These are phyloP conservation scores for Oryza nivara DNA, from an alignment of 176 grass and related monocot genomes.

Conservation along the genomic window DNA sequence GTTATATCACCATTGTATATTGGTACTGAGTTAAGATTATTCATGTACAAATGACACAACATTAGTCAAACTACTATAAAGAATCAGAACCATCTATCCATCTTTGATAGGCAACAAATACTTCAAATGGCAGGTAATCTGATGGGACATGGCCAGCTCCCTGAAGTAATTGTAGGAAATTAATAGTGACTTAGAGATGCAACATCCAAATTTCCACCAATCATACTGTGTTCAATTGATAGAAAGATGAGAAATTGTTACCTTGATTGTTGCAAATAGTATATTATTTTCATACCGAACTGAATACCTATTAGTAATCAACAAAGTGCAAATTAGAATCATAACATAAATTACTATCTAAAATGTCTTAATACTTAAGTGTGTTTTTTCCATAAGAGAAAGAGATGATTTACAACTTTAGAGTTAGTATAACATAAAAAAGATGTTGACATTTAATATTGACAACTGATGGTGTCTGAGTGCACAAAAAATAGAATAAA, in stretches of 20 bases:
- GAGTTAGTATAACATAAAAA: neutral
- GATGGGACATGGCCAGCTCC: constrained; percentile 66
- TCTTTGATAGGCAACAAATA: constrained; percentile 49
- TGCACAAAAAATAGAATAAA: neutral
- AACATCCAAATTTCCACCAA: neutral
- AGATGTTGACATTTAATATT: neutral
- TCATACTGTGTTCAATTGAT: neutral
- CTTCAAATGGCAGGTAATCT: constrained; percentile 69
- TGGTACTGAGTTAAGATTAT: neutral
- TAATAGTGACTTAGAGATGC: neutral
- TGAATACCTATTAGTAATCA: constrained; percentile 48
- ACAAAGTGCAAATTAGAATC: neutral
- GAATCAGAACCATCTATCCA: constrained; percentile 60
- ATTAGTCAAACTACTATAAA: constrained; percentile 15
- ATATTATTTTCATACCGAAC: constrained; percentile 58
- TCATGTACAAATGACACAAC: neutral
- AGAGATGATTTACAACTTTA: neutral
- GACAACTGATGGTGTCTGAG: neutral
- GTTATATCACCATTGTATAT: neutral
- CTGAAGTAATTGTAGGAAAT: constrained; percentile 27
- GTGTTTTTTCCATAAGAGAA: too few relatives aligned
- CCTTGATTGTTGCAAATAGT: constrained; percentile 67
- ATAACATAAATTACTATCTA: neutral
- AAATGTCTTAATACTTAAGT: neutral
- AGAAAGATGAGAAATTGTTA: neutral